phyloP scores from a whole-genome alignment of 257 asterid genomes.

The Verbascum thapsus region DNA sequence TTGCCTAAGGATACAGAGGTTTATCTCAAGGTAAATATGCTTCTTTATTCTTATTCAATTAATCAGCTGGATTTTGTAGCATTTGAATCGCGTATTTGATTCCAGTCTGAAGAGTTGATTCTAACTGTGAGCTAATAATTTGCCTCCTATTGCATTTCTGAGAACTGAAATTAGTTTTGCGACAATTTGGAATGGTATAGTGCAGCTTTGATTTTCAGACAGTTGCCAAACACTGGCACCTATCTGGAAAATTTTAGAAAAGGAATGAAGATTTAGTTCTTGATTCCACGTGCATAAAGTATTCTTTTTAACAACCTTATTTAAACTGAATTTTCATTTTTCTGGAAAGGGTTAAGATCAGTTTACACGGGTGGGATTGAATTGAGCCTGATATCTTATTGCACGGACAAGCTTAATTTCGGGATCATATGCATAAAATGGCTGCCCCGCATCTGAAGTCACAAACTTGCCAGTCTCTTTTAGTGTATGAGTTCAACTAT shows the following conservation, averaged over 20 bases:
- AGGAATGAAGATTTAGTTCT: background rate
- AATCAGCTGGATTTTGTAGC: background rate
- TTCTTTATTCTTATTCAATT: background rate
- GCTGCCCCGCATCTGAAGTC: background rate
- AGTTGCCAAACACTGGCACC: background rate
- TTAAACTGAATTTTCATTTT: background rate
- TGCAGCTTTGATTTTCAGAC: background rate
- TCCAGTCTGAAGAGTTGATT: no score
- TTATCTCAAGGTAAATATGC: conserved; percentile 71
- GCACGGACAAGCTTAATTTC: background rate
- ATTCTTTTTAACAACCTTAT: background rate
- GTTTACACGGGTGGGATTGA: background rate
- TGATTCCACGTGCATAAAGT: background rate
- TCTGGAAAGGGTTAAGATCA: background rate
- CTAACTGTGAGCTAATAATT: background rate
- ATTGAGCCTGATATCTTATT: background rate
- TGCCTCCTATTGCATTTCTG: conserved; percentile 3
- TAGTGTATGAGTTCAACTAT: background rate
- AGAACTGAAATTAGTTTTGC: background rate
- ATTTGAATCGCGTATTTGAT: conserved; percentile 14
- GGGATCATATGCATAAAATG: background rate
- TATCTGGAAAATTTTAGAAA: background rate
- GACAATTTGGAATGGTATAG: background rate
- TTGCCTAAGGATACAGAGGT: conserved; percentile 83
- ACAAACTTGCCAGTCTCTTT: background rate